Evolutionary conservation across 805 yeast genomes (phyloP), one percentile per base, ranked within the genome.

Genomic region (Saturnispora mendoncae): DNA sequence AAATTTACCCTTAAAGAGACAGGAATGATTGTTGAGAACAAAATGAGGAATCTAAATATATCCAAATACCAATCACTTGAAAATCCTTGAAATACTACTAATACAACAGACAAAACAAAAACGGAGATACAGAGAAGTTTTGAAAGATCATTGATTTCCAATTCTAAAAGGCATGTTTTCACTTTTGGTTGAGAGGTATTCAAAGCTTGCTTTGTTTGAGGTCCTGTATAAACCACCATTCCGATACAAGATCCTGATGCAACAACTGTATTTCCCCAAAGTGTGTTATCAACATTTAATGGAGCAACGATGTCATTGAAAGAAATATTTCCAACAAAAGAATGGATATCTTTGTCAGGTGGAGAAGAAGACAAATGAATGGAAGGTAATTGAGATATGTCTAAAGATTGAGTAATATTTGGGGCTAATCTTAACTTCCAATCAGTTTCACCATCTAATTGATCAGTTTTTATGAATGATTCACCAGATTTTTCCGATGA

Each of bases 361-460:
- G 80, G 72, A n/a, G 80, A 74, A 6, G 86, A 86, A 2, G 71
- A 67, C n/a, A 87, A 69, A 35, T 69, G 66, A 34, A 78, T 69
- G 43, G 73, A 70, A 25, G 67, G 67, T 38, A 83, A 56, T 36
- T 73, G 75, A 15, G 37, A 17, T n/a, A 71, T 62, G 10, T 74
- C 60, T 33, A 75, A 50, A 27, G 60, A 60, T 56, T 90, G 97
- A 1, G 96, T 84, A 23, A 78, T 54, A 10, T 78, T 71, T 36
- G 80, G 72, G 0, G 96, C 92, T 29, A 84, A 64, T 52, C 98
- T 69, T 42, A 92, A 67, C 59, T 92, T 92, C 99, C 99, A 92
- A 64, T 92, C 99, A 5, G 99, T 92, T 61, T 92, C 99, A 56
- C 99, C 99, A 61, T 92, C 99, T 38, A 92, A 68, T 63, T 92